Percentiles rank a stretch among this genome's conserved stretches.
phyloP scores from a whole-genome alignment of 441 rosid genomes.

The Erodium trifolium region DNA sequence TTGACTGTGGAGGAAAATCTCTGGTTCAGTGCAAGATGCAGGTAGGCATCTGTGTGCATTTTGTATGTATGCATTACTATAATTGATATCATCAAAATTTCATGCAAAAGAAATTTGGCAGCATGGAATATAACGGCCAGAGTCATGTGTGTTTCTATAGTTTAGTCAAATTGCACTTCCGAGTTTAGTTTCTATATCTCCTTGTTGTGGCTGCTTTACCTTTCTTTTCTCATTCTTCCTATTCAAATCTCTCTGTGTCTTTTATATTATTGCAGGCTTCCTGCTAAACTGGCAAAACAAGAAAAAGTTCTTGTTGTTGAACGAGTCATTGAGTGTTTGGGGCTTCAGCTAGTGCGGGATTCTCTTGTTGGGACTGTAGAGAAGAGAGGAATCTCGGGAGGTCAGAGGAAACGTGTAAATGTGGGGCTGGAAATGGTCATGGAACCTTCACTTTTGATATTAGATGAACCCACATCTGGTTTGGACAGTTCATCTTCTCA shows the following conservation, averaged over 20 bases:
- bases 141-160: background rate
- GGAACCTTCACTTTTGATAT: conserved; percentile 94
- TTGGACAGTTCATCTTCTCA: conserved; percentile 93
- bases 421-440: conserved; percentile 99
- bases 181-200: background rate
- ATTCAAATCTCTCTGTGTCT: conserved; percentile 5
- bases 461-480: conserved; percentile 99
- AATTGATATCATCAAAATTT: background rate
- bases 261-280: conserved; percentile 39
- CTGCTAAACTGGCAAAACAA: conserved; percentile 62
- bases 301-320: conserved; percentile 83
- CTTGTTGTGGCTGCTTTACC: conserved; percentile 7
- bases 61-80: background rate
- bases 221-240: conserved; percentile 1
- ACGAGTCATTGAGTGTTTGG: conserved; percentile 80
- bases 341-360: conserved; percentile 72
- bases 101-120: conserved; percentile 4
- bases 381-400: conserved; percentile 94
- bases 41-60: conserved; percentile 31
- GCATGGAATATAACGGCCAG: background rate
- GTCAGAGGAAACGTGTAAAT: conserved; percentile 90
- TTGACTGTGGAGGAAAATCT: conserved; percentile 24
- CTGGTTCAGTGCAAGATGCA: conserved; percentile 98
- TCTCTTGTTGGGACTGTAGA: conserved; percentile 93
- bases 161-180: background rate